Evolutionary conservation across 2,329 filamentous ascomycete species (phyloP).

Genomic region (Pseudopyricularia cyperi): DNA sequence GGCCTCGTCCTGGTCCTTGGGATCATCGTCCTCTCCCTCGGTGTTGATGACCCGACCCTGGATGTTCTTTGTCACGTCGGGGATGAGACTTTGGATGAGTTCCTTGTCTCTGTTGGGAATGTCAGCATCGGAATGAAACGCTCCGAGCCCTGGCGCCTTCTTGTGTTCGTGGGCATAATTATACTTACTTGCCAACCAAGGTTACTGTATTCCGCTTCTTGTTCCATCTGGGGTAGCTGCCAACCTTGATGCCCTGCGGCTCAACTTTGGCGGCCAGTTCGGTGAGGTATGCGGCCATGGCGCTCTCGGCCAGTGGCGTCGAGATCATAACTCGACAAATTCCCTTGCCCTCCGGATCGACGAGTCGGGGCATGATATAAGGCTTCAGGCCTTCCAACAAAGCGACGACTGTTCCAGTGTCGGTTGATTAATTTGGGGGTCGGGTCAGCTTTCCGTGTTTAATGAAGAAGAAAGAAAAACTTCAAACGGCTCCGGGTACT

Average conservation of each 20-base stretch:
- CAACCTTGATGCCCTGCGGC: conserved; percentile 74
- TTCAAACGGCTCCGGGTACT: conserved; percentile 14
- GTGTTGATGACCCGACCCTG: conserved; percentile 54
- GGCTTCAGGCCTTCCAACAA: conserved; percentile 69
- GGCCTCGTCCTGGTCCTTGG: conserved; percentile 4
- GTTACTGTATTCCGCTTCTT: conserved; percentile 83
- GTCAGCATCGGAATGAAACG: background rate
- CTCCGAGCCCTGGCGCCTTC: background rate
- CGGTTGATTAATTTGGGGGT: no score
- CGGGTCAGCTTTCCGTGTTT: background rate
- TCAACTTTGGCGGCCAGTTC: conserved; percentile 63
- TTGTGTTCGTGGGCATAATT: background rate
- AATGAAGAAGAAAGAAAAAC: background rate
- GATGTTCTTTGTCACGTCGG: conserved; percentile 66
- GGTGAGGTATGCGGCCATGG: conserved; percentile 70
- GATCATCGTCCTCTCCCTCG: conserved; percentile 59
- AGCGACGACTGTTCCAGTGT: conserved; percentile 43
- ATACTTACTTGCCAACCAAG: conserved; percentile 51
- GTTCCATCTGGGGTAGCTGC: conserved; percentile 88
- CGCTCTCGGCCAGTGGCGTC: conserved; percentile 78
- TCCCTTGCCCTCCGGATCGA: conserved; percentile 70
- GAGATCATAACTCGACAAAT: conserved; percentile 69
- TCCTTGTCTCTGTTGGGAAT: conserved; percentile 45
- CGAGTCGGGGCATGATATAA: conserved; percentile 53
- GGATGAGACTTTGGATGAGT: conserved; percentile 65